Evolutionary conservation across 257 asterid genomes (phyloP).

Genomic region (Primulina eburnea): DNA sequence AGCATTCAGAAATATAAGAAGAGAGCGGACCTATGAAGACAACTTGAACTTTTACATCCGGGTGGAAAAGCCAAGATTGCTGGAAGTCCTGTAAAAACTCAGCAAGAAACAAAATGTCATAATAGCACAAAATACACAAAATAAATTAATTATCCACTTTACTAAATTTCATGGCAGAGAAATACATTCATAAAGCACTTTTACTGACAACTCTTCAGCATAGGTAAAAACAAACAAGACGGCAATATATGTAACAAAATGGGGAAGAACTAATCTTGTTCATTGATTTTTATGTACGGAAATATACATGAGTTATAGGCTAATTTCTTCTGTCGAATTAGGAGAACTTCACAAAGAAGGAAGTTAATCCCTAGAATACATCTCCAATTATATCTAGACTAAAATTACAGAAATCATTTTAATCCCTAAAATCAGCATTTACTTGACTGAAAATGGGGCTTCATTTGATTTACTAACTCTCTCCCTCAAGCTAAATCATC

Average conservation of each 20-base stretch:
- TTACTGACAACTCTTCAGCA: not conserved
- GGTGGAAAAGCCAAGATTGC: constrained; percentile 81
- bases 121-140: constrained; percentile 18
- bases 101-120: constrained; percentile 18
- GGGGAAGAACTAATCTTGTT: not conserved
- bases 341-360: not conserved
- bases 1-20: constrained; percentile 8
- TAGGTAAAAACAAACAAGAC: constrained; percentile 9
- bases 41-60: constrained; percentile 74
- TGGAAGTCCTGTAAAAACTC: constrained; percentile 66
- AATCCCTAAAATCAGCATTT: not conserved
- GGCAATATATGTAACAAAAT: not conserved
- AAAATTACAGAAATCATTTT: not conserved
- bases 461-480: not conserved
- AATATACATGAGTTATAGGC: not conserved
- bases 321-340: too few relatives aligned
- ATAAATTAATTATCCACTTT: not conserved
- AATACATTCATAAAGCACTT: constrained; percentile 7
- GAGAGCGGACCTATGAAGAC: constrained; percentile 61
- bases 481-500: not conserved
- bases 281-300: not conserved
- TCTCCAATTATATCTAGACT: too few relatives aligned
- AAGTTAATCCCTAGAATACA: not conserved
- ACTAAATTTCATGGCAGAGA: not conserved
- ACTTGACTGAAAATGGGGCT: not conserved